These are phyloP conservation scores for Rhododendron vialii DNA, from an alignment of 148 eudicot species.

Conservation along the genomic window DNA sequence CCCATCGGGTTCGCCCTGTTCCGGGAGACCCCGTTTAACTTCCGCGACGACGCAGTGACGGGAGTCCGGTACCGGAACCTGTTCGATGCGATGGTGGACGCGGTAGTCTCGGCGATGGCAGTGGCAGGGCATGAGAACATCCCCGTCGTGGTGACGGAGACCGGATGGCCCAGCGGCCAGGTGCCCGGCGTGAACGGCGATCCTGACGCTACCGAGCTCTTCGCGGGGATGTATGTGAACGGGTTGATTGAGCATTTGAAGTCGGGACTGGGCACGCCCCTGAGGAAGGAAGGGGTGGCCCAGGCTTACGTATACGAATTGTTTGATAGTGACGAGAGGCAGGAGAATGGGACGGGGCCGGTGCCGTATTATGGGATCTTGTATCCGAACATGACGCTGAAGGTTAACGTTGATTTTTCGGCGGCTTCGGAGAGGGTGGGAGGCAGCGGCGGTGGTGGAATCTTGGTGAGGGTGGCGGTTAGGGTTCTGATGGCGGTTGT, in stretches of 20 bases:
- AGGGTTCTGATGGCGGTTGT: constrained; percentile 6
- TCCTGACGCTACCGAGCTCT: constrained; percentile 35
- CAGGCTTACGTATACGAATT: constrained; percentile 60
- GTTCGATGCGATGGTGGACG: constrained; percentile 76
- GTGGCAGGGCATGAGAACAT: constrained; percentile 70
- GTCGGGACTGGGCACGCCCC: constrained; percentile 62
- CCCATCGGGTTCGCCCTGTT: constrained; percentile 69
- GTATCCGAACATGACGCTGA: constrained; percentile 53
- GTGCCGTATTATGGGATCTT: constrained; percentile 32
- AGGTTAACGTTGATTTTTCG: constrained; percentile 40
- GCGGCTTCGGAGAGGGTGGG: neutral
- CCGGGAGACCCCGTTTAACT: constrained; percentile 45
- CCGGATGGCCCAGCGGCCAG: constrained; percentile 66
- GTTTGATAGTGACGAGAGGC: constrained; percentile 41
- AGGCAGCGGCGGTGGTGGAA: neutral
- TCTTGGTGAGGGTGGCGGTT: constrained; percentile 4
- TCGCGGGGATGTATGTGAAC: constrained; percentile 56
- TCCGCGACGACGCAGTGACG: constrained; percentile 65
- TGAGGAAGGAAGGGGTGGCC: constrained; percentile 66
- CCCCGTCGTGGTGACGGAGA: constrained; percentile 66
- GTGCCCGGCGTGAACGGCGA: constrained; percentile 16
- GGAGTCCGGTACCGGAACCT: constrained; percentile 79
- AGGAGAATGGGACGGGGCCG: neutral
- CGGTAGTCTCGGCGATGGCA: constrained; percentile 56
- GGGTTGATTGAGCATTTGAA: constrained; percentile 57